Conservation (phyloP, 495 filamentous ascomycete species). For the Penicillium bovifimosum region DNA sequence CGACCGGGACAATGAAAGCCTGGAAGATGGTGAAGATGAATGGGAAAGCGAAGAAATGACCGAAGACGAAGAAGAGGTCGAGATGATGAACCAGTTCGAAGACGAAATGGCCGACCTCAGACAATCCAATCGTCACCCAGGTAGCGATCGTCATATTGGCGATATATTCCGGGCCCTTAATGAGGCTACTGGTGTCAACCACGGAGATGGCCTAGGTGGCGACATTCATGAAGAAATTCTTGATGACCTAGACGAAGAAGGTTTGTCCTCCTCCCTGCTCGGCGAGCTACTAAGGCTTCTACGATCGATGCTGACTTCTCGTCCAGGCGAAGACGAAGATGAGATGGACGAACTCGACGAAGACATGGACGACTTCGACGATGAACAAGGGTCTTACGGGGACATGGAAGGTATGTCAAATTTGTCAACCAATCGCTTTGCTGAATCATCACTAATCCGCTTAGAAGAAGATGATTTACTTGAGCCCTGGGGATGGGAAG, state of each 20-base stretch:
- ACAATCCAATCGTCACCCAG: constrained; percentile 55
- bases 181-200: constrained; percentile 35
- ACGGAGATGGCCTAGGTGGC: constrained; percentile 31
- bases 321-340: constrained; percentile 40
- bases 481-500: constrained; percentile 54
- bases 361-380: constrained; percentile 46
- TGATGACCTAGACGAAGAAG: constrained; percentile 64
- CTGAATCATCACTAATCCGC: constrained; percentile 6
- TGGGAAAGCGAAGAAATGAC: constrained; percentile 57
- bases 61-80: constrained; percentile 51
- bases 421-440: neutral
- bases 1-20: constrained; percentile 60
- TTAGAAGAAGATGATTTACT: constrained; percentile 45
- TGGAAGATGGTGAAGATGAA: constrained; percentile 51
- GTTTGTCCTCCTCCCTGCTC: constrained; percentile 40
- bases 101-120: constrained; percentile 56
- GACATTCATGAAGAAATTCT: constrained; percentile 49
- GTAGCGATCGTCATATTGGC: constrained; percentile 49
- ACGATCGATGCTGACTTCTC: neutral
- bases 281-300: neutral
- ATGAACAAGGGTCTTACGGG: constrained; percentile 41
- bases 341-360: constrained; percentile 49
- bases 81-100: constrained; percentile 46
- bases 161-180: constrained; percentile 41
- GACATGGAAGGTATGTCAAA: constrained; percentile 37